Base-by-base conservation (phyloP, 225 moss, liverwort and hornwort species). In the Lunularia cruciata region DNA sequence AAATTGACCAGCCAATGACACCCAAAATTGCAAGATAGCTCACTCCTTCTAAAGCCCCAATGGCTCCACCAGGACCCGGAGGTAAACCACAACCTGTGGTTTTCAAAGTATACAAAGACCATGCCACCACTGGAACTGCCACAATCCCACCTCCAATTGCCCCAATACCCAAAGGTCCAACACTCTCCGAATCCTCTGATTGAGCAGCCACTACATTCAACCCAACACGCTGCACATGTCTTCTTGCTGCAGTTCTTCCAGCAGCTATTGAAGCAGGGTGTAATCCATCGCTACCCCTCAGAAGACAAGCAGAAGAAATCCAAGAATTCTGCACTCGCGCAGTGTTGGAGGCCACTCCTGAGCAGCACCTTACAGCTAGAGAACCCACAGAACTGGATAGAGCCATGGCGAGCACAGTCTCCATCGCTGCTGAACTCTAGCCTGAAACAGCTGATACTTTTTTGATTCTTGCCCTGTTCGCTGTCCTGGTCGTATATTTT, bases 1-100 rank as follows among this genome's bases (percentile, higher is more conserved):
- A 90, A 0, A 88, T 70, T 11, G 93, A 93, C 96, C 96, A 98
- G 20, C 74, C 90, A 8, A 89, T 72, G 7, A 90, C 83, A 2
- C 61, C 96, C 0, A 75, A 25, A 14, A 98, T 51, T 0, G 77
- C 92, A 1, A 98, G 88, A 76, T 89, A 98, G 80, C 96, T 98
- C 74, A 98, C 90, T 15, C 96, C 96, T 60, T 98, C 96, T 64
- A 88, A 65, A 5, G 93, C 96, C 19, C 96, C 96, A 0, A 93
- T 77, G 15, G 66, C 67, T 7, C 96, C 96, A 8, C 90, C 89
- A 0, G 96, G 96, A 1, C 96, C 96, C 1, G 96, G 96, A 0
- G 96, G 96, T 14, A 98, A 66, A 6, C 96, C 92, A 62, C 96
- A 98, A n/a, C 96, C 96, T 0, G 96, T 98, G 4, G 90, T 89